Evolutionary conservation across 331 rosid genomes (phyloP), one percentile per base, ranked within the genome.

Genomic region (Stylosanthes scabra): DNA sequence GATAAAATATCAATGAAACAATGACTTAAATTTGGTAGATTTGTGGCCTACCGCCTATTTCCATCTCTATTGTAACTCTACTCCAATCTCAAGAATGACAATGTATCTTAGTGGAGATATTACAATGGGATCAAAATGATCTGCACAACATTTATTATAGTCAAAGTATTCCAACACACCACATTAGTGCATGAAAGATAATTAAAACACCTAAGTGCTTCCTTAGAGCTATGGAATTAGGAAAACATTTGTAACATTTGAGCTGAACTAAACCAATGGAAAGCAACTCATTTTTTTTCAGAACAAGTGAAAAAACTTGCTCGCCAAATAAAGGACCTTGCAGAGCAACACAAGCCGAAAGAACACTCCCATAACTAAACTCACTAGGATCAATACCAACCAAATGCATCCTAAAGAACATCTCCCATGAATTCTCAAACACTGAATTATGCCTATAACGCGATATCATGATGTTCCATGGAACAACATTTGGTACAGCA

Each of bases 401-500:
- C 42, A 64, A 83, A 67, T 60, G 86, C 88, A 82, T 79, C 84
- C 80, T 42, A 55, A 86, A 78, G 62, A 88, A 93, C 29, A 80
- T 52, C 55, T 71, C 81, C 90, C 87, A 71, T 7, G 95, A 86
- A 58, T 80, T 69, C 78, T n/a, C 64, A 75, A 71, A 84, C 64
- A 80, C 51, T 0, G 71, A 71, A n/a, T 70, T 85, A 40, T 66
- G 70, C 27, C 82, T 81, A 31, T 55, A 90, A 55, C 96, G 92
- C 7, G 94, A 88, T 69, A 92, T 80, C 87, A 90, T 66, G 64
- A 83, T 75, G 78, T 92, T 92, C 96, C 96, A 92, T 31, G 96
- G 88, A 72, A 83, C 75, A 16, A 73, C 63, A 74, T 84, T 87
- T 69, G 84, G 85, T 8, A 64, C 59, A 28, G 84, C 12, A 14